phyloP scores from a whole-genome alignment of 441 rosid species.

The Arabidopsis lyrata region DNA sequence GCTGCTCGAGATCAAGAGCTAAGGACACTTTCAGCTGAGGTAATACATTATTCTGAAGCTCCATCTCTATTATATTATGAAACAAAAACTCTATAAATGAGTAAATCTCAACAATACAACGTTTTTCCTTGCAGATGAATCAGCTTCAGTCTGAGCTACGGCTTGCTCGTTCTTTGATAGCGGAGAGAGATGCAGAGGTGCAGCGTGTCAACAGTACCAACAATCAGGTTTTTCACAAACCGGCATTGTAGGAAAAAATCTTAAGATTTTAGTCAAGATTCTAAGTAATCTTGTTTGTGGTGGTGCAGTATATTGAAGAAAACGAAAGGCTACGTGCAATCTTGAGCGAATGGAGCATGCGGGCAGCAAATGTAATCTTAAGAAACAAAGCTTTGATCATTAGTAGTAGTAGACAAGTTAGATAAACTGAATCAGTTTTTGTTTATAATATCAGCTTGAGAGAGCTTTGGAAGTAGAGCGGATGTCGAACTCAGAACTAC shows the following conservation, averaged over 20 bases:
- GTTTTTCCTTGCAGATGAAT: conserved; percentile 63
- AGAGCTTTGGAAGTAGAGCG: conserved; percentile 84
- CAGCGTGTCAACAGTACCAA: conserved; percentile 77
- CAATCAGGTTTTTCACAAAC: conserved; percentile 63
- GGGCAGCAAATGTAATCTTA: conserved; percentile 82
- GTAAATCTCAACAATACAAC: not conserved
- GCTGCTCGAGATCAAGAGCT: conserved; percentile 97
- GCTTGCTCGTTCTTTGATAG: conserved; percentile 89
- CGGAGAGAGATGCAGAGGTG: conserved; percentile 87
- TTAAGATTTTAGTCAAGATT: conserved; percentile 1
- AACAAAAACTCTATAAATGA: not conserved
- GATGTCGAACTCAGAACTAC: conserved; percentile 74
- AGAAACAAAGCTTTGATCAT: not conserved
- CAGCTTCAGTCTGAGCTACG: conserved; percentile 90
- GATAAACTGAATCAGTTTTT: not conserved
- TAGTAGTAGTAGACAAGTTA: not conserved
- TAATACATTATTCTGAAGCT: conserved; percentile 41
- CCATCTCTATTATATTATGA: conserved; percentile 7
- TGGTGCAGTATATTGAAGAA: conserved; percentile 80
- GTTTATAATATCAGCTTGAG: conserved; percentile 59
- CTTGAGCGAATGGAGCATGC: conserved; percentile 86
- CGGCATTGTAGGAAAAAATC: not conserved
- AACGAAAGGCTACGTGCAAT: conserved; percentile 94
- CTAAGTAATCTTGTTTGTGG: conserved; percentile 1
- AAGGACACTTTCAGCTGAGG: conserved; percentile 95